Base-by-base conservation (phyloP, 2,329 filamentous ascomycete genomes). In the Dothideomycetes sp. region DNA sequence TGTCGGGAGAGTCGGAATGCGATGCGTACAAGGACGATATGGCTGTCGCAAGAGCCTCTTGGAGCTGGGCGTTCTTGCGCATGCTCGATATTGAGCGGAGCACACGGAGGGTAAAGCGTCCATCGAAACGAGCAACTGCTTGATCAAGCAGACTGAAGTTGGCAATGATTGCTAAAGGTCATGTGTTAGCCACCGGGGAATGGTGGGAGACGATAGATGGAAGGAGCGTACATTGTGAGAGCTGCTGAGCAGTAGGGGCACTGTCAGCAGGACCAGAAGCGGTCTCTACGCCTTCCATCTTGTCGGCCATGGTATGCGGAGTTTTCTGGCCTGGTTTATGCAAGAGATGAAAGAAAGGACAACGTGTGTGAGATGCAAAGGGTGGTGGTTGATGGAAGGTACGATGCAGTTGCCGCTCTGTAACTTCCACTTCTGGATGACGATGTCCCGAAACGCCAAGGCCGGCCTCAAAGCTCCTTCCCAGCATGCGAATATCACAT, bases 81-180 rank as follows among this genome's bases (percentile, higher is more conserved):
- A 96, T 80, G 41, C 87, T 88, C 28, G 91, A 94, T 67, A 96
- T 94, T 53, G 88, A 94, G 56, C 91, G 83, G 49, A 98, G 76
- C 47, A 91, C 91, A 59, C 91, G 79, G 49, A 98, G 82, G 43
- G 89, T 86, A 67, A 95, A 98, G 69, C 91, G 81, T 45, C 88
- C 79, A 66, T 98, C 91, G 63, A 96, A 98, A 54, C 93, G 78
- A 50, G 80, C 74, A 49, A 98, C 89, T 51, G 88, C 91, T 56
- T 87, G 83, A 58, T 95, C 88, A 57, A 98, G 75, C 50, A 98
- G 75, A 38, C 78, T 77, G 60, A 95, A 95, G 67, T 93, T 95
- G 72, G 77, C 81, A 67, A 88, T 91, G 68, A 98, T 94, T 64
- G 95, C 91, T 96, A 59, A 2, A 15, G n/a, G 27, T 43, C 45